phyloP scores from a whole-genome alignment of 257 asterid species.

The Pogostemon cablin region DNA sequence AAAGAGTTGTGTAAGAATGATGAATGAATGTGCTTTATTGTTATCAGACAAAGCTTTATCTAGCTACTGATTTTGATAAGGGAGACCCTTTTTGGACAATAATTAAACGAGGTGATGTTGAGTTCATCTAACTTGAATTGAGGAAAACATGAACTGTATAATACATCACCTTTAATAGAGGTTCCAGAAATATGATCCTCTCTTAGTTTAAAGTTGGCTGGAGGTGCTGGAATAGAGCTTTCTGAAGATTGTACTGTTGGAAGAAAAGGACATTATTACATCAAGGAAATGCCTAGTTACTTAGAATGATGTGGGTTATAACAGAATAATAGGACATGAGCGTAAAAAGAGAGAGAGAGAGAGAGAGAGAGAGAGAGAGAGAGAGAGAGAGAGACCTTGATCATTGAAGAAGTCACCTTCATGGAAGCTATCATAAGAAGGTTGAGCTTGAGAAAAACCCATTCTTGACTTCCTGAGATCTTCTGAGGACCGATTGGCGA shows the following conservation, averaged over 20 bases:
- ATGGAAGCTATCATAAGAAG: conserved; percentile 70
- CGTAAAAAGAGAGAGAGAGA: not conserved
- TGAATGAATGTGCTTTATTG: not conserved
- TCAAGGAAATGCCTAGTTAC: conserved; percentile 28
- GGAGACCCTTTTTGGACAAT: not conserved
- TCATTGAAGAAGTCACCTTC: conserved; percentile 61
- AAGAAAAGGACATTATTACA: conserved; percentile 25
- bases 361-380: conserved; percentile 27
- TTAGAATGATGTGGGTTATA: not conserved
- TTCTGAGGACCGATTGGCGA: conserved; percentile 68
- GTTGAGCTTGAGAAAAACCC: conserved; percentile 75
- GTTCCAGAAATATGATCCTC: conserved; percentile 82
- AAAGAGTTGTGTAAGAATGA: conserved; percentile 23
- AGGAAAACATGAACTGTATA: not conserved
- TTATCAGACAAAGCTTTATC: not conserved
- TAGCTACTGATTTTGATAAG: not conserved
- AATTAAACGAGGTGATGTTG: conserved; percentile 2
- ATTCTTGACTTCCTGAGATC: conserved; percentile 87
- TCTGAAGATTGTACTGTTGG: conserved; percentile 59
- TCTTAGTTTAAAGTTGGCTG: conserved; percentile 70
- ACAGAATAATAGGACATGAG: not conserved
- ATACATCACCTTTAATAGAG: conserved; percentile 71
- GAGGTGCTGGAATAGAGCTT: conserved; percentile 72
- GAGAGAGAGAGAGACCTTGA: conserved; percentile 54
- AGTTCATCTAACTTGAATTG: conserved; percentile 7